Conservation (phyloP, 148 eudicot genomes). For the Suaeda aralocaspica region DNA sequence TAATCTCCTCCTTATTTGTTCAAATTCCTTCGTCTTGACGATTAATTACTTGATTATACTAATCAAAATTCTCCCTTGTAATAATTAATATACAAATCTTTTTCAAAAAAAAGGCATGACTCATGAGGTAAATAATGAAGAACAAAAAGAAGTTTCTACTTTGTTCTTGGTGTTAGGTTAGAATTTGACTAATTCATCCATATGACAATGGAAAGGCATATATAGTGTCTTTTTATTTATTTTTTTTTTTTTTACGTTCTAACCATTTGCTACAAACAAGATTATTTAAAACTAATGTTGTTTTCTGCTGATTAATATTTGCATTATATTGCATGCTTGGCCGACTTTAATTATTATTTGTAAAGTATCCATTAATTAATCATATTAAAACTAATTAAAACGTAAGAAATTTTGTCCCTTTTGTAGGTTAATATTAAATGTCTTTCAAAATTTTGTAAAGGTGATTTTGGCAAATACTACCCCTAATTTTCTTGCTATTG, state of each 20-base stretch:
- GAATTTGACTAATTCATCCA: conserved; percentile 16
- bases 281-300: conserved; percentile 11
- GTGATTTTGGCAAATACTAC: conserved; percentile 16
- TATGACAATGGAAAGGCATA: not conserved
- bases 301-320: conserved; percentile 9
- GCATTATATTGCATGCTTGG: conserved; percentile 1
- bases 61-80: not conserved
- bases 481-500: not conserved
- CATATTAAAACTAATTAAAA: not conserved
- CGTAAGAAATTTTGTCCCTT: not conserved
- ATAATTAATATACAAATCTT: no score
- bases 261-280: not conserved
- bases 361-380: not conserved
- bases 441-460: conserved; percentile 15
- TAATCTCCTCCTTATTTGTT: not conserved
- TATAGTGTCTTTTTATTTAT: not conserved
- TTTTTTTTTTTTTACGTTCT: not conserved
- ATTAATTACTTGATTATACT: not conserved
- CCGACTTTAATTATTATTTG: not conserved
- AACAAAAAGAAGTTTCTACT: conserved; percentile 5
- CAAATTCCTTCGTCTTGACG: not conserved
- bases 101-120: not conserved
- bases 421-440: not conserved
- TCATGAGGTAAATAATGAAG: conserved; percentile 2
- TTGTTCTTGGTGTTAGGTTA: conserved; percentile 10